Conservation (phyloP, 2,329 filamentous ascomycete species). For the Talaromyces pinophilus region DNA sequence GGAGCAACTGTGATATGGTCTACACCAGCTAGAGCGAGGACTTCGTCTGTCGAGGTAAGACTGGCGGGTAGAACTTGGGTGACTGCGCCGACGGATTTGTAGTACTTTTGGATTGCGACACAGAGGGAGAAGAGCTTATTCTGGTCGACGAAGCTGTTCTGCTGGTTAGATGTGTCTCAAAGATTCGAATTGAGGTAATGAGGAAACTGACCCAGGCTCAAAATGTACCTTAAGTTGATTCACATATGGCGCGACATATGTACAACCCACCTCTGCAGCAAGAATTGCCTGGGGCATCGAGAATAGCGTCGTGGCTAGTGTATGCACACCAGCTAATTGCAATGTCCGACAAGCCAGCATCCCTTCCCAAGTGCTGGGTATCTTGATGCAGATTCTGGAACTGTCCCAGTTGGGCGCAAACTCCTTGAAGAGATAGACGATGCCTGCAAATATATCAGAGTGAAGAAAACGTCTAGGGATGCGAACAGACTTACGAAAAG, state of each 20-base stretch:
- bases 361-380: slow-evolving; percentile 65
- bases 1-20: slow-evolving; percentile 63
- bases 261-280: slow-evolving; percentile 59
- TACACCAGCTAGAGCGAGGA: slow-evolving; percentile 59
- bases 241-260: slow-evolving; percentile 65
- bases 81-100: slow-evolving; percentile 41
- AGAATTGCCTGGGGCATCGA: slow-evolving; percentile 61
- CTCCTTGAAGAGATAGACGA: slow-evolving; percentile 51
- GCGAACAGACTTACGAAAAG: slow-evolving; percentile 46
- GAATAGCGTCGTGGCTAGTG: slow-evolving; percentile 65
- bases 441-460: slow-evolving; percentile 45
- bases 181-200: too few relatives aligned
- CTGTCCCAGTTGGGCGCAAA: slow-evolving; percentile 49
- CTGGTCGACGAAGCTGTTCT: slow-evolving; percentile 31
- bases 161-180: too few relatives aligned
- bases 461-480: not conserved
- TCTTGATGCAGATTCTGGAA: slow-evolving; percentile 62
- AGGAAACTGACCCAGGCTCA: slow-evolving; percentile 38
- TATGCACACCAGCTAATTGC: slow-evolving; percentile 57
- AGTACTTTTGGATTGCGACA: slow-evolving; percentile 56
- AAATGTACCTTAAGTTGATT: slow-evolving; percentile 67
- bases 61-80: slow-evolving; percentile 60
- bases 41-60: slow-evolving; percentile 59
- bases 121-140: slow-evolving; percentile 50
- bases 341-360: slow-evolving; percentile 60